phyloP scores from a whole-genome alignment of 164 flowering plant species.

The Piper longum region DNA sequence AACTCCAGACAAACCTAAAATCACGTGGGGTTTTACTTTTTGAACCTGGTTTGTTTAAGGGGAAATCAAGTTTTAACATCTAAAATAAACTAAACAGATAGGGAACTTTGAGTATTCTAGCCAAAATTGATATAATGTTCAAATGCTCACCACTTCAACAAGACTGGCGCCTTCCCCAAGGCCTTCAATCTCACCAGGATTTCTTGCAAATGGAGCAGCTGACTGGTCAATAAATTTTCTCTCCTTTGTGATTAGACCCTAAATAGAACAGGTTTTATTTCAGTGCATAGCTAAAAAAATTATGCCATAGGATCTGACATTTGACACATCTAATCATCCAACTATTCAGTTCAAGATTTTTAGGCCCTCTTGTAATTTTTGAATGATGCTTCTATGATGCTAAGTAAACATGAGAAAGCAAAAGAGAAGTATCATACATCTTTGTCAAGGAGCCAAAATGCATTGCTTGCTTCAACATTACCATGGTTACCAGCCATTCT shows the following conservation, averaged over 20 bases:
- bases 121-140: background rate
- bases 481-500: constrained; percentile 51
- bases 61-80: background rate
- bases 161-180: constrained; percentile 82
- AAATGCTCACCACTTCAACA: constrained; percentile 67
- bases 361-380: no score
- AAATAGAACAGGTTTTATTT: constrained; percentile 8
- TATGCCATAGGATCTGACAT: background rate
- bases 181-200: constrained; percentile 45
- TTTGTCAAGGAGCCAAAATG: constrained; percentile 80
- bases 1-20: constrained; percentile 91
- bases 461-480: constrained; percentile 20
- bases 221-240: constrained; percentile 75
- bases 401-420: background rate
- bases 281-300: background rate
- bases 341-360: background rate
- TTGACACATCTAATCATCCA: background rate
- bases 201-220: constrained; percentile 70
- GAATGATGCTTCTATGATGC: no score
- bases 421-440: constrained; percentile 29
- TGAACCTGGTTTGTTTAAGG: constrained; percentile 41
- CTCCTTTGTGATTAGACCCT: constrained; percentile 88
- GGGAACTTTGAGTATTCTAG: background rate
- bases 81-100: background rate
- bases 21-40: constrained; percentile 84